Conservation (phyloP, 179 eudicot species). For the Corrigiola litoralis region DNA sequence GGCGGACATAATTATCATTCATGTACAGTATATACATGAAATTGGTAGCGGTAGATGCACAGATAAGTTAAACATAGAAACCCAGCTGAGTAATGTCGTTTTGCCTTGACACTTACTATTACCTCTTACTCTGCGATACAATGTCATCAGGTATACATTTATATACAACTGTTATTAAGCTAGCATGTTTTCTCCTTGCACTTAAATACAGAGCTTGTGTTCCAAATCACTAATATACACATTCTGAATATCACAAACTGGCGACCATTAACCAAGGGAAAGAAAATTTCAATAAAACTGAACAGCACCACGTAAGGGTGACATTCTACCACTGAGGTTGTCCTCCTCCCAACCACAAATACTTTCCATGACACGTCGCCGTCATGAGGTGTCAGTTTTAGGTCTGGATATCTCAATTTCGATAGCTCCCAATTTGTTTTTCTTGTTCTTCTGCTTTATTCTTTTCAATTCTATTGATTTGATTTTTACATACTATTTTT, state of each 20-base stretch:
- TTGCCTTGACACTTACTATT: no score
- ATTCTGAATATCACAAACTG: not conserved
- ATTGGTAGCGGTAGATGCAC: not conserved
- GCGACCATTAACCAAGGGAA: not conserved
- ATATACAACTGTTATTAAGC: not conserved
- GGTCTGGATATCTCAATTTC: no score
- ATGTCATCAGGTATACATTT: not conserved
- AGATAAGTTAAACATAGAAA: not conserved
- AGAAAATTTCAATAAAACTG: not conserved
- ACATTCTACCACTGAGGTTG: no score
- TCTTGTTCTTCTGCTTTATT: no score
- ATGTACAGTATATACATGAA: not conserved
- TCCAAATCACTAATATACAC: not conserved
- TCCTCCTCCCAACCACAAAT: no score
- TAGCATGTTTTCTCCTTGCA: not conserved
- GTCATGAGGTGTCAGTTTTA: no score
- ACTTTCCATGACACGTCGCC: no score
- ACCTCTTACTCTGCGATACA: not conserved
- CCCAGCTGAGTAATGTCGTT: not conserved
- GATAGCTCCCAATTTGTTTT: no score
- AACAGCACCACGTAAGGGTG: not conserved
- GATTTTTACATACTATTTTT: not conserved
- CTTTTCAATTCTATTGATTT: no score
- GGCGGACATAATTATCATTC: not conserved
- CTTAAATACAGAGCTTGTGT: not conserved